Evolutionary conservation across 352 stramenopile genomes (phyloP), one percentile per base, ranked within the genome.

Genomic region (Phytophthora pinifolia): DNA sequence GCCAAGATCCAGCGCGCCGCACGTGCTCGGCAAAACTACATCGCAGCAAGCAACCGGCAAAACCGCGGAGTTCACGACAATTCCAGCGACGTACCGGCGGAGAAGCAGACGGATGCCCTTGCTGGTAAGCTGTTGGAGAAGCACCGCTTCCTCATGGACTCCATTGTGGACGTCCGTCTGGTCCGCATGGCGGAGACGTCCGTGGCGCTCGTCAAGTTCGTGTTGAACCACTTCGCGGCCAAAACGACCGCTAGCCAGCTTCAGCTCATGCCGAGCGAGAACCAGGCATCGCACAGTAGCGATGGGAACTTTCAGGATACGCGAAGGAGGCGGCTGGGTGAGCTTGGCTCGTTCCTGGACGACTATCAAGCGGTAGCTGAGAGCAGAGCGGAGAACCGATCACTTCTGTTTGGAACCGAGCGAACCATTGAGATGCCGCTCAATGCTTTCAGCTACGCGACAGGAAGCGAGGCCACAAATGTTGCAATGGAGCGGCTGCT

Each of bases 101-200:
- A 59, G 20, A 70, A 67, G 27, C 67, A 72, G 14, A 75, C 51
- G 15, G 59, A 67, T 15, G 62, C 54, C 9, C 44, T 85, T 35
- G 78, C 72, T 4, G 59, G 65, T 13, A 79, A 82, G 17, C 46
- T 91, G 27, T 35, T 86, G 13, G 61, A 68, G 35, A 91, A 91
- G 55, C 60, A 84, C 54, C 54, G 70, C 32, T 91, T 91, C 34
- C 53, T 91, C n/a, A 79, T 86, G 54, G 78, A 89, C 22, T 76
- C 81, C 0, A 76, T 89, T 20, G 64, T 86, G 4, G 78, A 91
- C 39, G 59, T 82, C 14, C 72, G 81, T 0, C 68, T 91, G 6
- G 64, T 79, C n/a, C 64, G 76, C 10, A 70, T 76, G 30, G 67
- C 70, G 14, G 72, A 84, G 31, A 82, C 76, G 9, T 80, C 79